phyloP scores from a whole-genome alignment of 192 early-diverging fungal species.

The Rhizophagus prolifer region DNA sequence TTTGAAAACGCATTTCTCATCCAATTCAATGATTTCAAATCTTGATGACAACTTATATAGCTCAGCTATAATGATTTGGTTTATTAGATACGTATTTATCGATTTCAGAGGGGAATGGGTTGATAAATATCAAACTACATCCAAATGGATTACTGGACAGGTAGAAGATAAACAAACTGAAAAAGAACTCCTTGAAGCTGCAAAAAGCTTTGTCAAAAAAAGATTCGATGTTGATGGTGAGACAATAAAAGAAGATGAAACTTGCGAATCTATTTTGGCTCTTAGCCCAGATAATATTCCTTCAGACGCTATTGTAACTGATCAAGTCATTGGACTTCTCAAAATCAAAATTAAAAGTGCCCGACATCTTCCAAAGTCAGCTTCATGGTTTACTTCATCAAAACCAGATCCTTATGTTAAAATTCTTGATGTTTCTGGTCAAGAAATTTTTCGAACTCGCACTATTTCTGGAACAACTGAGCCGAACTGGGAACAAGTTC shows the following conservation, averaged over 20 bases:
- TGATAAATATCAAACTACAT: not conserved
- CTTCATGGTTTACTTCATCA: not conserved
- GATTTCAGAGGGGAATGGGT: slow-evolving; percentile 14
- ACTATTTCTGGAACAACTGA: not conserved
- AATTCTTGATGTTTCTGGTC: not conserved
- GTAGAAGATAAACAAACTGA: not conserved
- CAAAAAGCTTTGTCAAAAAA: not conserved
- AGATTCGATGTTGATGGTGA: slow-evolving; percentile 12
- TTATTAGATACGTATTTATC: slow-evolving; percentile 5
- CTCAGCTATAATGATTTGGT: slow-evolving; percentile 21
- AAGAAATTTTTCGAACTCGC: slow-evolving; percentile 13
- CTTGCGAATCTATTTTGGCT: not conserved
- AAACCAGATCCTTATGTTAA: slow-evolving; percentile 25
- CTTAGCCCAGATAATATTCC: not conserved
- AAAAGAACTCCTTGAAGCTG: slow-evolving; percentile 18
- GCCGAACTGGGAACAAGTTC: slow-evolving; percentile 17
- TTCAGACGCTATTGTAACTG: not conserved
- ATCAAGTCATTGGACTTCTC: slow-evolving; percentile 17
- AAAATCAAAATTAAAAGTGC: not conserved
- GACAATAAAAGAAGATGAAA: not conserved
- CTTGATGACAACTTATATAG: slow-evolving; percentile 7
- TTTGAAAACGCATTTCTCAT: slow-evolving; percentile 2
- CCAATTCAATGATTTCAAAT: not conserved
- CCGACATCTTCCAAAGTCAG: not conserved
- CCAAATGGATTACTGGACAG: slow-evolving; percentile 5